Base-by-base conservation (phyloP, 2,329 filamentous ascomycete species). In the Penicillium occitanis region DNA sequence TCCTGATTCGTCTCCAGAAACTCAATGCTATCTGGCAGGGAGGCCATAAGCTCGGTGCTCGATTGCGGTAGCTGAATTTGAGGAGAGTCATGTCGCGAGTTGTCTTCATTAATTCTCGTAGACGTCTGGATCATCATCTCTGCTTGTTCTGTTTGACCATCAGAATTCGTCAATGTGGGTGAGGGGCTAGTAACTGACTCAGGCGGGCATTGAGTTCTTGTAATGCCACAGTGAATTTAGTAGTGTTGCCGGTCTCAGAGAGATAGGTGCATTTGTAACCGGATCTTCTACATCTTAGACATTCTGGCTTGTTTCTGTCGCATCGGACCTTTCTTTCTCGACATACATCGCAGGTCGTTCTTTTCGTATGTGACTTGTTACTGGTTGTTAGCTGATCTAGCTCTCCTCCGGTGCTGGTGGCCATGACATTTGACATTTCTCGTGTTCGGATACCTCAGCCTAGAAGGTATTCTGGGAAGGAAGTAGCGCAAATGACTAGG, bases 281-380 rank as follows among this genome's bases (percentile, higher is more conserved):
- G 7, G 50, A 33, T 53, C 50, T 30, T 53, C 50, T 53, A 30
- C 25, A 53, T 30, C 50, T 53, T 17, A 53, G 14, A 53, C 50
- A 53, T 50, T 53, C 50, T 6, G 50, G 50, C 14, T 53, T 53
- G 25, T 53, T 53, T 53, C 50, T 53, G 17, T 53, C 50, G 50
- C 50, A 53, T 3, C 50, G 50, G 7, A 53, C 50, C 28, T 53
- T 53, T 14, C 50, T 30, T 53, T 53, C 17, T 53, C 46, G 11
- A 7, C 50, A 53, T n/a, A 53, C 14, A 30, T 69, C 67, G 30
- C 51, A 55, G 50, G 69, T 50, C 46, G 46, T 50, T 50, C 46
- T 25, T 48, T 14, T 25, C 13, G 11, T 50, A 4, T 14, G 46
- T 5, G 46, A 8, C 22, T 50, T 50, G 19, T 50, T 25, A 3